Percentiles rank a stretch among this genome's conserved stretches.
Evolutionary conservation across 2,329 filamentous ascomycete species (phyloP).

Genomic region (Colletotrichum filicis): DNA sequence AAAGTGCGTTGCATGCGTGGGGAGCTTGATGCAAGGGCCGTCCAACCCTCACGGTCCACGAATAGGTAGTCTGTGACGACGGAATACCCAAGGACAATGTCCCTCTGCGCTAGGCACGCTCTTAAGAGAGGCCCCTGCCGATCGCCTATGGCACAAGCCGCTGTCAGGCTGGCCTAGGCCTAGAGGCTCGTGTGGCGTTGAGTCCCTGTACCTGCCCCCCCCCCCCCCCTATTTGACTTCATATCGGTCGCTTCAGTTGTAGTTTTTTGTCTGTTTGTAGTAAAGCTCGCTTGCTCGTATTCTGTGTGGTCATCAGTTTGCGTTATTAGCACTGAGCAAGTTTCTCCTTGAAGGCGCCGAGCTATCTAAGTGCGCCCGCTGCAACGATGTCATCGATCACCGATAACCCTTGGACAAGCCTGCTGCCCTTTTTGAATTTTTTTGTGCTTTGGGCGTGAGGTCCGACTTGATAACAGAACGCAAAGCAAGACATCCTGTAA

Average conservation of each 20-base stretch:
- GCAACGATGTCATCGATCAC: background rate
- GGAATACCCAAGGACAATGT: background rate
- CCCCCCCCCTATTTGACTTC: slow-evolving; percentile 5
- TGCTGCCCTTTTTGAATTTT: background rate
- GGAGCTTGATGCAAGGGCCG: background rate
- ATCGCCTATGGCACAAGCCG: slow-evolving; percentile 14
- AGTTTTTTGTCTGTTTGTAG: background rate
- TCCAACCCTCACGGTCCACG: background rate
- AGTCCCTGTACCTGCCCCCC: background rate
- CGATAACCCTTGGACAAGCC: background rate
- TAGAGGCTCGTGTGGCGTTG: slow-evolving; percentile 1
- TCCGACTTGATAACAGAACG: background rate
- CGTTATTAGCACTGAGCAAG: background rate
- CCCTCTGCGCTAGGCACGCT: background rate
- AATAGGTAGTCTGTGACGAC: background rate
- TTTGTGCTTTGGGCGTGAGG: background rate
- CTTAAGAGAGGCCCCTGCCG: slow-evolving; percentile 14
- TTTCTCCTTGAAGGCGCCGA: background rate
- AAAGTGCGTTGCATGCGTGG: background rate
- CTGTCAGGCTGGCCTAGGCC: slow-evolving; percentile 2
- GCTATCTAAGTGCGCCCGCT: background rate
- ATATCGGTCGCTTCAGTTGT: background rate
- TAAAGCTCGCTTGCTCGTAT: background rate
- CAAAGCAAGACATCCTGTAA: background rate
- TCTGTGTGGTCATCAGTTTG: background rate